Conservation (phyloP, 1,139 yeast species). For the Yamadazyma aaseri region DNA sequence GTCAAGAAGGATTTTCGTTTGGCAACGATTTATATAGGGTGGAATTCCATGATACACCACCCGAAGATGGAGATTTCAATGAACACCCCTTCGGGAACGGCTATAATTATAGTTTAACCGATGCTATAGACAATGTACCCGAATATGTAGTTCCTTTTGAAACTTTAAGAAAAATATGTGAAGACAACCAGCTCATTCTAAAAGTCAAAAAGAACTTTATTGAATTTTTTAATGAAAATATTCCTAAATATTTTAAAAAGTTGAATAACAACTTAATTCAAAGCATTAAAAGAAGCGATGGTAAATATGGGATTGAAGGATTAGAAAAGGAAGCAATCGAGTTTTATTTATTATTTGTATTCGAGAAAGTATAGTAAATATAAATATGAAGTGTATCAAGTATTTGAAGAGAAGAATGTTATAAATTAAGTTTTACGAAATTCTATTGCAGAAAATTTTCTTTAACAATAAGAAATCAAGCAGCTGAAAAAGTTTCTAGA, state of each 20-base stretch:
- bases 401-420: too few relatives aligned
- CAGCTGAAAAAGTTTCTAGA: too few relatives aligned
- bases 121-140: constrained; percentile 95
- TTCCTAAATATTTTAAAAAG: constrained; percentile 60
- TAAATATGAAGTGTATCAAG: background rate
- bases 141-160: constrained; percentile 98
- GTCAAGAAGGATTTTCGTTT: constrained; percentile 58
- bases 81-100: constrained; percentile 75
- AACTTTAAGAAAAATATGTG: constrained; percentile 75
- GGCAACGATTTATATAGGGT: constrained; percentile 85
- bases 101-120: constrained; percentile 78
- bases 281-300: constrained; percentile 72
- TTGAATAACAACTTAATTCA: constrained; percentile 66
- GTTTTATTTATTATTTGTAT: constrained; percentile 77
- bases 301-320: constrained; percentile 83
- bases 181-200: constrained; percentile 75
- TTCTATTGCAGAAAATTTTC: background rate
- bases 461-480: too few relatives aligned
- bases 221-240: constrained; percentile 78
- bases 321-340: constrained; percentile 89
- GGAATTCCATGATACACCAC: constrained; percentile 73
- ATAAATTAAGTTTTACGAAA: background rate
- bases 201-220: constrained; percentile 75
- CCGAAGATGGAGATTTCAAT: constrained; percentile 66
- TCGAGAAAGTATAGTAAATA: constrained; percentile 45